These are phyloP conservation scores for Acorus calamus DNA, from an alignment of 106 monocot species.

Conservation along the genomic window DNA sequence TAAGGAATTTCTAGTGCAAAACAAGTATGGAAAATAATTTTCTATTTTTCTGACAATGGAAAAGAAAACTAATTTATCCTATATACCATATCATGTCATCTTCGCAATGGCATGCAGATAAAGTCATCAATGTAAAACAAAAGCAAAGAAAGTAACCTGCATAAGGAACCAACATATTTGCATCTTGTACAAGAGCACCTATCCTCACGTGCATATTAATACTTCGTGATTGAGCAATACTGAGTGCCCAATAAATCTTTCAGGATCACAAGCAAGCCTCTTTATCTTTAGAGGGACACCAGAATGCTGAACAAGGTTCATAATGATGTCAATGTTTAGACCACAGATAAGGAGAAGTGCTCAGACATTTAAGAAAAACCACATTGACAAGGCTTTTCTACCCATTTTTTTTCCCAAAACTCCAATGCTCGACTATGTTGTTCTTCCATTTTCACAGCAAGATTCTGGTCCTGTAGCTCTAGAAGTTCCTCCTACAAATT, in stretches of 20 bases:
- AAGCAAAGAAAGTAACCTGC: slow-evolving; percentile 45
- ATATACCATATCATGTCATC: no score
- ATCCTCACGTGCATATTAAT: slow-evolving; percentile 52
- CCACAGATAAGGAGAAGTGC: slow-evolving; percentile 2
- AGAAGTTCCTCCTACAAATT: slow-evolving; percentile 64
- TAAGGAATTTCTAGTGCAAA: no score
- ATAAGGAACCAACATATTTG: slow-evolving; percentile 82
- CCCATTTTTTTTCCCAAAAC: slow-evolving; percentile 98
- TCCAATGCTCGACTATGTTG: slow-evolving; percentile 51
- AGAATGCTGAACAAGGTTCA: slow-evolving; percentile 42
- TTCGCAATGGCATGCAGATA: no score
- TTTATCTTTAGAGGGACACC: slow-evolving; percentile 83
- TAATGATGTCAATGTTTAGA: slow-evolving; percentile 11
- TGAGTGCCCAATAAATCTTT: slow-evolving; percentile 92
- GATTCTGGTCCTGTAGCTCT: slow-evolving; percentile 62
- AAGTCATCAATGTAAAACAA: background rate
- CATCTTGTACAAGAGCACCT: slow-evolving; percentile 76
- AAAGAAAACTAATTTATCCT: no score
- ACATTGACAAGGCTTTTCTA: slow-evolving; percentile 11
- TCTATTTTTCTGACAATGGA: no score
- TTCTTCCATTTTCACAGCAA: slow-evolving; percentile 54
- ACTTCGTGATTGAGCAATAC: slow-evolving; percentile 71
- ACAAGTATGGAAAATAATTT: no score
- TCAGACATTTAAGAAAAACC: background rate
- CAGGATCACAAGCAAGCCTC: slow-evolving; percentile 73